Conservation (phyloP, 2,329 filamentous ascomycete genomes). For the Neofusicoccum laricinum region DNA sequence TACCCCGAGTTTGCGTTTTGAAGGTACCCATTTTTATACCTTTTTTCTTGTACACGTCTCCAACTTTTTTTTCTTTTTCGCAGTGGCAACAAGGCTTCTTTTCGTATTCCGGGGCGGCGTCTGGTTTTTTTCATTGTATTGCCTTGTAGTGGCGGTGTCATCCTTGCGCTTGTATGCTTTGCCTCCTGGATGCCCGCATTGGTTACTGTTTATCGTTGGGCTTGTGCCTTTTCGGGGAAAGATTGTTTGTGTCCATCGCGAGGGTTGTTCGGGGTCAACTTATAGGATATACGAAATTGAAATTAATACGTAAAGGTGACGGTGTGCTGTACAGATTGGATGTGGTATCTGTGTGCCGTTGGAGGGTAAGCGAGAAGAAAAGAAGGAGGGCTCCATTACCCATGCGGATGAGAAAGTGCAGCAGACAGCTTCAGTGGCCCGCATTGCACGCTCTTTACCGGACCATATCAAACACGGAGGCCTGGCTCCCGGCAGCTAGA, state of each 20-base stretch:
- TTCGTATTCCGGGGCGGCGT: background rate
- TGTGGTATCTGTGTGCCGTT: background rate
- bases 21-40: background rate
- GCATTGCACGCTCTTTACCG: too few species aligned
- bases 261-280: background rate
- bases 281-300: background rate
- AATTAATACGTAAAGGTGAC: background rate
- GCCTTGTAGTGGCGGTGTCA: background rate
- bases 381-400: too few species aligned
- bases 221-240: background rate
- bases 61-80: background rate
- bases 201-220: background rate
- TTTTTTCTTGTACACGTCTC: background rate
- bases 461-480: too few species aligned
- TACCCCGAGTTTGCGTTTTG: constrained; percentile 14
- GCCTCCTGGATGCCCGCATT: background rate
- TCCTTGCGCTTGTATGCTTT: background rate
- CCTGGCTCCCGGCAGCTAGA: too few species aligned
- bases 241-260: background rate
- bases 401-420: too few species aligned
- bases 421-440: too few species aligned
- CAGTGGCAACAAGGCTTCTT: background rate
- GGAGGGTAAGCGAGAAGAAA: background rate
- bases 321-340: background rate
- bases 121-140: background rate